Base-by-base conservation (phyloP, 75 land plant genomes). In the Azolla pinnata region DNA sequence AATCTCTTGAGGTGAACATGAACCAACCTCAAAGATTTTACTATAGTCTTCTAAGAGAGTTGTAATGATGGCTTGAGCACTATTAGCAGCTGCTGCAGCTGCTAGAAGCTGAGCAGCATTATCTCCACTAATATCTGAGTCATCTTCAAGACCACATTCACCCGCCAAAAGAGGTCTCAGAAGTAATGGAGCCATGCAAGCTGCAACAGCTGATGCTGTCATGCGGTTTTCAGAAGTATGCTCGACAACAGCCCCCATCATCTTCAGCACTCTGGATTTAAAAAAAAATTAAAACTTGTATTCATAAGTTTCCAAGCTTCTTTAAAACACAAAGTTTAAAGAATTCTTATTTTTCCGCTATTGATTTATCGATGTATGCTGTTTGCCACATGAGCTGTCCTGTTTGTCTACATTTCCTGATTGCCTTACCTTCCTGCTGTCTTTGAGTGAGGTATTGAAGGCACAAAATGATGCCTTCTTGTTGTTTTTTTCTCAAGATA, bases 181-280 rank as follows among this genome's bases (percentile, higher is more conserved):
- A 14, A 95, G 81, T 34, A 95, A 67, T 35, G 99, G 99, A 7
- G 99, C 99, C 99, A 95, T 95, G 67, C 99, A 95, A 62, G 99
- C 96, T 35, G 99, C 97, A 38, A 90, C 91, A 40, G 97, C 99
- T 33, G 97, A 95, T 35, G 83, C 30, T 28, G 88, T 90, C 99
- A 95, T 95, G 45, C 97, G 74, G 59, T 95, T 95, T 38, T 79
- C 82, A 62, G 75, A 53, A 26, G 81, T 90, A 50, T 86, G 75
- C 33, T 79, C 48, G 40, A 92, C 85, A 31, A 95, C 77, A 64
- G 73, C 70, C 52, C 86, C 77, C 91, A 90, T 89, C 99, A 95
- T 95, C 40, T 63, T 86, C 59, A 95, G 76, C 44, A 95, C 75
- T 67, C 99, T 95, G 82, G 40, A 29, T 47, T 25, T 16, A 50